phyloP scores from a whole-genome alignment of 2,329 filamentous ascomycete species.

The Aspergillus vadensis region DNA sequence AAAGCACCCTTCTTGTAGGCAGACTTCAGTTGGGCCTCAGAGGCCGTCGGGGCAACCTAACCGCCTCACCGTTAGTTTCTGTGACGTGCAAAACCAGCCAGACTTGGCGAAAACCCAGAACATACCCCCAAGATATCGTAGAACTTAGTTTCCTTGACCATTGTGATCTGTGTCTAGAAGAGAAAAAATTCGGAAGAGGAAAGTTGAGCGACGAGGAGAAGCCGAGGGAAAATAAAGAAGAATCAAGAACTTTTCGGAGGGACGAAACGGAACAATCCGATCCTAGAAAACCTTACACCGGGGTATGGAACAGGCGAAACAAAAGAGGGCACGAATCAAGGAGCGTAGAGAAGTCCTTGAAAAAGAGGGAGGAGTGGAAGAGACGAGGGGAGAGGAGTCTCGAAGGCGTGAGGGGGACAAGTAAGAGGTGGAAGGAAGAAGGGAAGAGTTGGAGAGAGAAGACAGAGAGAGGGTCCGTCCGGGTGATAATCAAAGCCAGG shows the following conservation, averaged over 20 bases:
- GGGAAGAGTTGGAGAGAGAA: constrained; percentile 20
- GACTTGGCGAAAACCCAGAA: constrained; percentile 7
- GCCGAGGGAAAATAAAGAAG: constrained; percentile 11
- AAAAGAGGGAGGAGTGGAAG: constrained; percentile 11
- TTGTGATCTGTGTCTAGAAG: constrained; percentile 36
- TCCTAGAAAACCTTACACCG: constrained; percentile 1
- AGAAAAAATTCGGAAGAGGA: constrained; percentile 11
- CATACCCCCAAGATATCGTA: constrained; percentile 53
- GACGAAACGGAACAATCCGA: constrained; percentile 15
- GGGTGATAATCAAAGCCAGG: constrained; percentile 14
- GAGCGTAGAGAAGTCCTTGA: constrained; percentile 12
- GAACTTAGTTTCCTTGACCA: constrained; percentile 55
- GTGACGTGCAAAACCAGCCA: neutral
- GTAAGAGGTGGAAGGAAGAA: constrained; percentile 19
- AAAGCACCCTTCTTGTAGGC: constrained; percentile 93
- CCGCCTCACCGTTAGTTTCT: constrained; percentile 30
- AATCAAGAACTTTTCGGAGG: constrained; percentile 25
- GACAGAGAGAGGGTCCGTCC: constrained; percentile 6
- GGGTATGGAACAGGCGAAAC: constrained; percentile 8
- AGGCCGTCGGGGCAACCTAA: constrained; percentile 75
- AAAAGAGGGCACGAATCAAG: constrained; percentile 16
- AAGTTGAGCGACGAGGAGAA: neutral
- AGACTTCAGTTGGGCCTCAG: constrained; percentile 86
- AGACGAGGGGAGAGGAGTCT: constrained; percentile 15
- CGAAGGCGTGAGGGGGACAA: constrained; percentile 12